These are phyloP conservation scores for Herpomyces periplanetae DNA, from an alignment of 2,329 filamentous ascomycete species.

Conservation along the genomic window DNA sequence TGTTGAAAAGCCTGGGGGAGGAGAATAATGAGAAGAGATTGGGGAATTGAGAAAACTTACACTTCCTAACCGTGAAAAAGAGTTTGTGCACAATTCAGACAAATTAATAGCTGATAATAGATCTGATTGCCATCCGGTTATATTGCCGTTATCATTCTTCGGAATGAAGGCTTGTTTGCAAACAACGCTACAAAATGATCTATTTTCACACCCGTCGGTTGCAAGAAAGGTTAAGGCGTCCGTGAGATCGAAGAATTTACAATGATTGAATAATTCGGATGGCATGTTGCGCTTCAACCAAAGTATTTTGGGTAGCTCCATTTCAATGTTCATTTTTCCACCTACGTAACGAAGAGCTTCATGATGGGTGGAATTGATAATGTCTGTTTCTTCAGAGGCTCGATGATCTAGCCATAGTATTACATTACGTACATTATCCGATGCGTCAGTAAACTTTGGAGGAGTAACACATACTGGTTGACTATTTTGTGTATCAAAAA, in stretches of 20 bases:
- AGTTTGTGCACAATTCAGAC: slow-evolving; percentile 38
- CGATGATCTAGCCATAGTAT: slow-evolving; percentile 92
- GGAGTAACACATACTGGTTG: slow-evolving; percentile 69
- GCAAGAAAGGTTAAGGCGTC: slow-evolving; percentile 81
- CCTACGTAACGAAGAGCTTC: slow-evolving; percentile 82
- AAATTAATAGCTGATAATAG: slow-evolving; percentile 61
- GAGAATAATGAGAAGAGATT: slow-evolving; percentile 7
- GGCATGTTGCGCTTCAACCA: slow-evolving; percentile 99
- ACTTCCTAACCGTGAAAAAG: slow-evolving; percentile 74
- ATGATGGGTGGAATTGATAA: slow-evolving; percentile 71
- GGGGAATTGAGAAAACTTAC: slow-evolving; percentile 64
- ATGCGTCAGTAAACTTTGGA: slow-evolving; percentile 34
- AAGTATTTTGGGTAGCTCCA: slow-evolving; percentile 93
- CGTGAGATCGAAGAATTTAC: slow-evolving; percentile 83
- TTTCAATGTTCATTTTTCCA: slow-evolving; percentile 93
- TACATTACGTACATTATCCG: slow-evolving; percentile 58
- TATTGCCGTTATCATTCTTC: slow-evolving; percentile 80
- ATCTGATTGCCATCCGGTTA: slow-evolving; percentile 92
- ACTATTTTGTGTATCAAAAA: slow-evolving; percentile 58
- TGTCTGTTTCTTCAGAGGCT: slow-evolving; percentile 52
- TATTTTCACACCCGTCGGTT: slow-evolving; percentile 54
- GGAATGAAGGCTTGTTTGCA: slow-evolving; percentile 93
- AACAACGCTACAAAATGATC: slow-evolving; percentile 78
- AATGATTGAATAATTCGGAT: slow-evolving; percentile 45
- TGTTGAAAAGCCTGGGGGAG: slow-evolving; percentile 1